phyloP scores from a whole-genome alignment of 306 rosid species.

The Aeschynomene evenia region DNA sequence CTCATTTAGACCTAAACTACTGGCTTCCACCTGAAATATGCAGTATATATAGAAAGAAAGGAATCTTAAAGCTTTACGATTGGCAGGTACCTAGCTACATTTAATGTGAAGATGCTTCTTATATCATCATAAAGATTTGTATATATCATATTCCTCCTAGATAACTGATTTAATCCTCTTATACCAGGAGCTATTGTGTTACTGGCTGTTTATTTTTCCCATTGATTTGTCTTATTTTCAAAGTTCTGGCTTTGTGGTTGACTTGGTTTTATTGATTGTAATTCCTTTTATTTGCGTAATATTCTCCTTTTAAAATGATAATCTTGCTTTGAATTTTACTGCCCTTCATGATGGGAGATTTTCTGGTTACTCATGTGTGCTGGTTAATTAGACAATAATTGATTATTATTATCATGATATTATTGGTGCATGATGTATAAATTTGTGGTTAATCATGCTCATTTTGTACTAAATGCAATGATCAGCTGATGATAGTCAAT shows the following conservation, averaged over 20 bases:
- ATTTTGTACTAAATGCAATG: neutral
- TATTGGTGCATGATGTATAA: neutral
- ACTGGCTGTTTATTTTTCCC: neutral
- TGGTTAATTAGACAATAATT: neutral
- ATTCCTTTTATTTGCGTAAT: neutral
- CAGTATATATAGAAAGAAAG: slow-evolving; percentile 70
- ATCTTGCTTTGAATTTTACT: too few species aligned
- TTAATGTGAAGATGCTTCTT: slow-evolving; percentile 15
- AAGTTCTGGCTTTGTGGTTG: slow-evolving; percentile 22
- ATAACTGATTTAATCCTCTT: neutral
- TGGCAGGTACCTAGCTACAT: slow-evolving; percentile 80
- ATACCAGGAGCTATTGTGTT: neutral
- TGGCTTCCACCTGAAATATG: slow-evolving; percentile 95
- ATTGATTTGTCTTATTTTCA: neutral
- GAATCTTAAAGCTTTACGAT: slow-evolving; percentile 75
- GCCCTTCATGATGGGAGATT: neutral
- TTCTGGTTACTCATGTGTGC: neutral
- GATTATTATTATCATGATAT: neutral
- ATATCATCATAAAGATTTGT: slow-evolving; percentile 4
- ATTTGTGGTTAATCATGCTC: neutral
- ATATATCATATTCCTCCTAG: slow-evolving; percentile 6
- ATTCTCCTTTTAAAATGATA: neutral
- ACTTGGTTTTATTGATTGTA: slow-evolving; percentile 17
- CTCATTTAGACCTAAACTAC: slow-evolving; percentile 53
- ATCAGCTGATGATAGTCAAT: neutral